Evolutionary conservation across 768 basidiomycete genomes (phyloP).

Genomic region (Royoungia palumana): DNA sequence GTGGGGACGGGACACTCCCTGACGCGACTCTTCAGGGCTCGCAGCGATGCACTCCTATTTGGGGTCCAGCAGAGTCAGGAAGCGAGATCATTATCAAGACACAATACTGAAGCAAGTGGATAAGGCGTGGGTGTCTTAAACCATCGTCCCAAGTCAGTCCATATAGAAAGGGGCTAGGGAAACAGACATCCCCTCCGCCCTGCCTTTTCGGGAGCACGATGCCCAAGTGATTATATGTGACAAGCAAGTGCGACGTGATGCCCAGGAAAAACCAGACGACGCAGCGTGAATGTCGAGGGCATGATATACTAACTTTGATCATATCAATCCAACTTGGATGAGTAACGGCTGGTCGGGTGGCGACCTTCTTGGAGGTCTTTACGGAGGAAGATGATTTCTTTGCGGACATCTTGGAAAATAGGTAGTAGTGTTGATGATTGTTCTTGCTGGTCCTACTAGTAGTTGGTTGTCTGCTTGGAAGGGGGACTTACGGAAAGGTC

Average conservation of each 20-base stretch:
- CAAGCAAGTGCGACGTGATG: slow-evolving; percentile 1
- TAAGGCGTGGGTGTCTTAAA: neutral
- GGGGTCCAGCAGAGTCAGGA: slow-evolving; percentile 19
- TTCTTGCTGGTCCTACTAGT: slow-evolving; percentile 17
- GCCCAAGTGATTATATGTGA: slow-evolving; percentile 6
- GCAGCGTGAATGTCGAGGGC: slow-evolving; percentile 10
- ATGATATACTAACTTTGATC: slow-evolving; percentile 61
- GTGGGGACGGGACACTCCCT: slow-evolving; percentile 82
- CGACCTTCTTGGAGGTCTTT: slow-evolving; percentile 39
- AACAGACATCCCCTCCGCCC: slow-evolving; percentile 36
- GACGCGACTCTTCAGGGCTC: slow-evolving; percentile 71
- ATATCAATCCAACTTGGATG: slow-evolving; percentile 69
- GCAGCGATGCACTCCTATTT: slow-evolving; percentile 78
- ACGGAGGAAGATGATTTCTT: slow-evolving; percentile 47
- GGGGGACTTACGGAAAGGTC: slow-evolving; percentile 19
- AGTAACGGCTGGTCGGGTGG: slow-evolving; percentile 29
- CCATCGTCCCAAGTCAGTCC: slow-evolving; percentile 13
- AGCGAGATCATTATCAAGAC: slow-evolving; percentile 7
- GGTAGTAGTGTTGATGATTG: slow-evolving; percentile 6
- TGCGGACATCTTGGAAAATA: slow-evolving; percentile 27
- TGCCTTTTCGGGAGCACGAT: slow-evolving; percentile 34
- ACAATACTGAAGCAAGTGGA: slow-evolving; percentile 7
- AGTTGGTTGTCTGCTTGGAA: slow-evolving; percentile 12
- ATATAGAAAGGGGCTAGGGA: slow-evolving; percentile 5
- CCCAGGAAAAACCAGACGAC: slow-evolving; percentile 13